Evolutionary conservation across 2,329 filamentous ascomycete genomes (phyloP).

Genomic region (Cladosporium sp.): DNA sequence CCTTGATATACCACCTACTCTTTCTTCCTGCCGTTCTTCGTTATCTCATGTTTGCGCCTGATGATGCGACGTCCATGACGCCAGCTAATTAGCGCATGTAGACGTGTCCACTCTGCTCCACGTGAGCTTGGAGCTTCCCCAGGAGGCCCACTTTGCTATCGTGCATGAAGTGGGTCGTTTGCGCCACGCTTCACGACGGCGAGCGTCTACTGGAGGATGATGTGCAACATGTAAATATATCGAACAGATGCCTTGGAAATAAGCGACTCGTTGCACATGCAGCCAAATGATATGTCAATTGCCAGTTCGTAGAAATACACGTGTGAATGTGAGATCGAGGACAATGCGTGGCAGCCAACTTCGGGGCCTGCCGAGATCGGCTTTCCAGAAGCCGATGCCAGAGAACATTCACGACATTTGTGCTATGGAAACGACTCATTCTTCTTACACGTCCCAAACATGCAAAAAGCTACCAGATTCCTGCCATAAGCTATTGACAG

Average conservation of each 20-base stretch:
- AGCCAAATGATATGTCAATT: too few relatives aligned
- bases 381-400: not conserved
- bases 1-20: conserved; percentile 1
- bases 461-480: too few relatives aligned
- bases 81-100: conserved; percentile 1
- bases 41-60: not conserved
- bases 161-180: not conserved
- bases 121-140: conserved; percentile 5
- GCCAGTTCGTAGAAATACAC: too few relatives aligned
- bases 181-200: not conserved
- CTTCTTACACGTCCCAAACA: too few relatives aligned
- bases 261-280: too few relatives aligned
- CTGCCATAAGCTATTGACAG: too few relatives aligned
- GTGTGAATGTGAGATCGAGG: too few relatives aligned
- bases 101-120: conserved; percentile 8
- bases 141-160: not conserved
- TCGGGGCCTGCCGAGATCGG: not conserved
- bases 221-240: too few relatives aligned
- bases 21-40: not conserved
- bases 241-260: too few relatives aligned
- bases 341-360: too few relatives aligned
- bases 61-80: conserved; percentile 10
- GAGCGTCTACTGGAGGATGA: too few relatives aligned
- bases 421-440: not conserved
- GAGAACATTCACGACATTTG: not conserved